Evolutionary conservation across 108 stramenopile species (phyloP), one percentile per base, ranked within the genome.

Genomic region (Cyclostephanos tholiformis): DNA sequence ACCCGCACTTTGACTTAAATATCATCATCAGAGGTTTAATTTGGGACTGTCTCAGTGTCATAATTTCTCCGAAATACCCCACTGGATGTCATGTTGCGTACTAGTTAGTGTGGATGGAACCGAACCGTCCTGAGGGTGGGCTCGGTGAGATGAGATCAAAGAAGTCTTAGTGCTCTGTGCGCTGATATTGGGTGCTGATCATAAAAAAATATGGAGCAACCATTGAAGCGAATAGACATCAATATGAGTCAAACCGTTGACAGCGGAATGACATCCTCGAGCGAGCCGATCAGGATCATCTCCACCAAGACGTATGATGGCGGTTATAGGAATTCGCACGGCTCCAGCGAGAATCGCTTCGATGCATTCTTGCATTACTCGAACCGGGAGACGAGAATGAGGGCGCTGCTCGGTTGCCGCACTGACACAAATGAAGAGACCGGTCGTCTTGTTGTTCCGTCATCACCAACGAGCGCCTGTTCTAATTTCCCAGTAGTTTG

Each of bases 291-390:
- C 11, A 25, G n/a, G 2, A 6, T 13, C 23, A 26, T 55, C 26
- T 5, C 22, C 53, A 55, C 53, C 25, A 55, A 55, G 23, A 55
- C 53, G 3, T 55, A 55, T 26, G 53, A 55, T 12, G 53, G 53
- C 4, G 53, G 53, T 55, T 55, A 4, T 11, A 25, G 4, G 13
- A 55, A 4, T 12, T 55, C 4, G 23, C 14, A 26, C 53, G 2
- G 23, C 22, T 26, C 53, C 7, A 26, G 53, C 23, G 53, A 55
- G 7, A 26, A 55, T 27, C 25, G 13, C 53, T 27, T 26, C 25
- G 53, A 55, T 12, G 53, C 53, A 55, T 55, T 55, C 26, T 26
- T 20, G 13, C 26, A 55, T 55, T 55, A 55, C 53, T 55, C 53
- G 23, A 26, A 27, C 22, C 23, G 26, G 26, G 53, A 55, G 9